Evolutionary conservation across 192 early-diverging fungal species (phyloP).

Genomic region (Linnemannia zychae): DNA sequence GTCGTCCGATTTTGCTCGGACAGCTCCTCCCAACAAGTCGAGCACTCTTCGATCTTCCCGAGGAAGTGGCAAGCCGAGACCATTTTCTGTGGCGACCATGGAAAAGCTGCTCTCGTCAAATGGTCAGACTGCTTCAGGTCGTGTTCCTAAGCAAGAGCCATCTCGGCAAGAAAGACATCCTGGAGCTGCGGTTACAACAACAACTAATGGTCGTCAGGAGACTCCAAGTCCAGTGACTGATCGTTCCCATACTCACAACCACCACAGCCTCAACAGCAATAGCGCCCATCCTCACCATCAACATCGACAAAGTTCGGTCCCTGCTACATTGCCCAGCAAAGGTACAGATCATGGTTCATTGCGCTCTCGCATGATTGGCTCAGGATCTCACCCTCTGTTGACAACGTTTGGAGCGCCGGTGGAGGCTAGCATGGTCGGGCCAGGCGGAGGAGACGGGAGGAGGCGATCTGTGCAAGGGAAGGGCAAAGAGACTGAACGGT

Average conservation of each 20-base stretch:
- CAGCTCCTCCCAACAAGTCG: background rate
- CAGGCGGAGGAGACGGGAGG: background rate
- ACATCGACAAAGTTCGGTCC: background rate
- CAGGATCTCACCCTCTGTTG: constrained; percentile 30
- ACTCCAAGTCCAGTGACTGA: background rate
- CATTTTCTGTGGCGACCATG: constrained; percentile 54
- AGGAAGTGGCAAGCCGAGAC: constrained; percentile 31
- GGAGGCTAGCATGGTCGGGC: background rate
- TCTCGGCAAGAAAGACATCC: background rate
- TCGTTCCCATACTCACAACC: background rate
- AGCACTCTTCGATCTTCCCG: constrained; percentile 1
- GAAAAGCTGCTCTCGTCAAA: constrained; percentile 30
- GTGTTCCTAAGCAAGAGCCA: background rate
- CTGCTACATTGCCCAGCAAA: background rate
- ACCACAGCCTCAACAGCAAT: background rate
- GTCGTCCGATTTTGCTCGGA: constrained; percentile 18
- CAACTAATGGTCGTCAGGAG: constrained; percentile 4
- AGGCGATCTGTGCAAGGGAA: constrained; percentile 5
- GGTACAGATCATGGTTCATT: background rate
- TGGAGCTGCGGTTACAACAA: background rate
- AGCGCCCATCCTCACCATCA: background rate
- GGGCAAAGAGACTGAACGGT: constrained; percentile 12
- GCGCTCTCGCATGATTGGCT: constrained; percentile 11
- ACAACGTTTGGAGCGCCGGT: constrained; percentile 9
- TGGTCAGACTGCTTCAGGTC: background rate